Conservation (phyloP, 164 flowering plant species). For the Chimonanthus salicifolius region DNA sequence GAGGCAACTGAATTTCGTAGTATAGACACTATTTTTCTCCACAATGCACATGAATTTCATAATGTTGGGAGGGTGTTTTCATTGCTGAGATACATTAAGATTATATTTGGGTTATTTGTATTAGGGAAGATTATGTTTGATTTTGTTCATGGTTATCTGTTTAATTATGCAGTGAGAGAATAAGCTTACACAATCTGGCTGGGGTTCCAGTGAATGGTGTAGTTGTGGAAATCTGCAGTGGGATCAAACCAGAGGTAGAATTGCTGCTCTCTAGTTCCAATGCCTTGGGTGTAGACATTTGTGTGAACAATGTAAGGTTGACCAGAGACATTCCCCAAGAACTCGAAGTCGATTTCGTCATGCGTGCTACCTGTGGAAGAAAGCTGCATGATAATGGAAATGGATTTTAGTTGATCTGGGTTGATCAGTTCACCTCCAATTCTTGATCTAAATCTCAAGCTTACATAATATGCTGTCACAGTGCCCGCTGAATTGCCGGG, state of each 20-base stretch:
- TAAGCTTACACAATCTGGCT: conserved; percentile 53
- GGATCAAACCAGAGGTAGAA: conserved; percentile 85
- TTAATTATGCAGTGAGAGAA: not conserved
- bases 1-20: too few species aligned
- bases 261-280: conserved; percentile 67
- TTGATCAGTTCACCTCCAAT: too few species aligned
- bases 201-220: conserved; percentile 85
- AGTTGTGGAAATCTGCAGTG: conserved; percentile 72
- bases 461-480: conserved; percentile 68
- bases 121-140: too few species aligned
- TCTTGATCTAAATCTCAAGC: conserved; percentile 6
- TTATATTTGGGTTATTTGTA: too few species aligned
- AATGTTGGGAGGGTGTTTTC: too few species aligned
- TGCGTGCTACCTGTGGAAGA: conserved; percentile 53
- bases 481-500: conserved; percentile 74
- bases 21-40: too few species aligned
- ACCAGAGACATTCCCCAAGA: conserved; percentile 69
- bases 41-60: too few species aligned
- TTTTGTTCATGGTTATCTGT: too few species aligned
- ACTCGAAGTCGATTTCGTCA: conserved; percentile 82
- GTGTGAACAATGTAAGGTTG: conserved; percentile 75
- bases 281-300: conserved; percentile 57
- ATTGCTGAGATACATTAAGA: too few species aligned
- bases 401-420: not conserved
- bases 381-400: conserved; percentile 33